phyloP scores from a whole-genome alignment of 208 protist genomes.

The Acanthamoeba rhysodes region DNA sequence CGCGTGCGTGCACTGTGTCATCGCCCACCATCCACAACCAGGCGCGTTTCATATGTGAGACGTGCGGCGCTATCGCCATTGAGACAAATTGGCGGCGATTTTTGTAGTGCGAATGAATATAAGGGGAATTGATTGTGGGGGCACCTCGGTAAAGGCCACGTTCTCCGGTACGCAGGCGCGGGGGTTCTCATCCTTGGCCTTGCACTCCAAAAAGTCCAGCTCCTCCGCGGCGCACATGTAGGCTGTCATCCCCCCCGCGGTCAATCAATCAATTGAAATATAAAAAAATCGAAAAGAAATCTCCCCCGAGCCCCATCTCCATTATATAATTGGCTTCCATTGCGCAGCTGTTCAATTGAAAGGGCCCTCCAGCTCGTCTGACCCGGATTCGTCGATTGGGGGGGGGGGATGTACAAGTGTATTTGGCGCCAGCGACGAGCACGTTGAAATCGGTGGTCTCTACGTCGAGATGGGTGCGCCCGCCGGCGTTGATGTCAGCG shows the following conservation, averaged over 20 bases:
- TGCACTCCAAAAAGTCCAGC: background rate
- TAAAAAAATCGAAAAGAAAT: background rate
- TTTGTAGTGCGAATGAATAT: background rate
- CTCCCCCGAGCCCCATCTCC: too few relatives aligned
- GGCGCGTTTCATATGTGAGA: too few relatives aligned
- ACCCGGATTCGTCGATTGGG: too few relatives aligned
- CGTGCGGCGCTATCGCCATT: too few relatives aligned
- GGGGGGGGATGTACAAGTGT: background rate
- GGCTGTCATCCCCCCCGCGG: background rate
- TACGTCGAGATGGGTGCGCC: background rate
- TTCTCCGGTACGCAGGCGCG: conserved; percentile 12
- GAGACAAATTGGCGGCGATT: too few relatives aligned
- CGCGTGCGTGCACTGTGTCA: background rate
- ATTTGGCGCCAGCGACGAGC: background rate
- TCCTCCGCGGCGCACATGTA: background rate
- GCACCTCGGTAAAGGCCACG: background rate
- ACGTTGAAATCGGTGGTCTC: background rate
- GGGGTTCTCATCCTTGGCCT: conserved; percentile 5
- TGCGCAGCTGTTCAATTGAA: too few relatives aligned
- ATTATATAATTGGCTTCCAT: too few relatives aligned
- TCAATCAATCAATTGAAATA: background rate
- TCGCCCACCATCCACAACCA: too few relatives aligned
- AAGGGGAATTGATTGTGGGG: background rate
- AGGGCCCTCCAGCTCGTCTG: too few relatives aligned
- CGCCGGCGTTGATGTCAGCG: background rate